phyloP scores from a whole-genome alignment of 2,329 filamentous ascomycete species.

The Colletotrichum limetticola region DNA sequence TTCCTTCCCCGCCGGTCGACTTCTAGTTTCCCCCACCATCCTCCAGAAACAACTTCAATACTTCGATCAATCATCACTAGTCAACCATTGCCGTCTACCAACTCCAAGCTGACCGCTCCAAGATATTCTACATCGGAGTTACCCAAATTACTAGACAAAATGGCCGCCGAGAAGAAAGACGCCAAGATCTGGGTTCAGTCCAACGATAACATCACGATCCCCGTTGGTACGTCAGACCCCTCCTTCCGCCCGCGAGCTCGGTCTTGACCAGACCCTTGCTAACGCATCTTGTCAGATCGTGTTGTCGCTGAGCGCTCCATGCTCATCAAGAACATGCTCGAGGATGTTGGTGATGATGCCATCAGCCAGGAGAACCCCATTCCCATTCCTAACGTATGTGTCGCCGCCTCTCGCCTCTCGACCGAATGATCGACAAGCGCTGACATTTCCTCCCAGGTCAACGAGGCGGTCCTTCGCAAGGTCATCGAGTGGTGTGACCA shows the following conservation, averaged over 20 bases:
- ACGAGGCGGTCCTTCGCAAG: conserved; percentile 92
- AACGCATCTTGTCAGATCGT: conserved; percentile 66
- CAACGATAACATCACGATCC: conserved; percentile 61
- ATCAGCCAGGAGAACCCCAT: conserved; percentile 73
- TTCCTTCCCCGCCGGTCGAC: not conserved
- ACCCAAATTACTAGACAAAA: conserved; percentile 39
- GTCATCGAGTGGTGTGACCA: conserved; percentile 98
- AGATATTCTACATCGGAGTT: not conserved
- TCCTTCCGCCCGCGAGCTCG: not conserved
- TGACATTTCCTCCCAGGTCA: conserved; percentile 67
- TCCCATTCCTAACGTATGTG: conserved; percentile 84
- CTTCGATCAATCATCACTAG: not conserved
- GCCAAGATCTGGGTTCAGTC: conserved; percentile 61
- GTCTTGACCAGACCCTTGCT: conserved; percentile 2
- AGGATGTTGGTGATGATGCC: conserved; percentile 81
- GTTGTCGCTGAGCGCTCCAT: conserved; percentile 90
- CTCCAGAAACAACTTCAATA: not conserved
- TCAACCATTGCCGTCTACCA: not conserved
- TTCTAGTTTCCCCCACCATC: not conserved
- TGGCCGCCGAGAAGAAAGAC: conserved; percentile 47
- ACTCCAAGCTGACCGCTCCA: not conserved
- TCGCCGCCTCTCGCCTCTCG: conserved; percentile 8
- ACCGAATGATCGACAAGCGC: conserved; percentile 7
- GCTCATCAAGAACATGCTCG: conserved; percentile 98
- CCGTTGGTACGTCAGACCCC: conserved; percentile 47